These are phyloP conservation scores for Suhomyces atakaporum DNA, from an alignment of 1,139 yeast genomes.

Conservation along the genomic window DNA sequence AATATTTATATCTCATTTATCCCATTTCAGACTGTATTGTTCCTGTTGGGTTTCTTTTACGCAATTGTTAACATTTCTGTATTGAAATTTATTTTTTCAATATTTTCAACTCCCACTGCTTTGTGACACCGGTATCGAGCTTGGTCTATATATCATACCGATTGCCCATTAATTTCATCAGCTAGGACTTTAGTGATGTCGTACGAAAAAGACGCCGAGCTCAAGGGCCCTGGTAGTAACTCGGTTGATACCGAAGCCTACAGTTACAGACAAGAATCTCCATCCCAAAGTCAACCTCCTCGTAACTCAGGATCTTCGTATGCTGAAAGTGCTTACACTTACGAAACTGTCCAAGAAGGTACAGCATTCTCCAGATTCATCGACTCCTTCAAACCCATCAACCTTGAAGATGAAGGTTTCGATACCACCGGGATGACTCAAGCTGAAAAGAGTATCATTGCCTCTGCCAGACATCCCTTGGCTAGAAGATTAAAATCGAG, in stretches of 20 bases:
- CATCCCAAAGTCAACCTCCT: conserved; percentile 3
- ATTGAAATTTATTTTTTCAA: conserved; percentile 8
- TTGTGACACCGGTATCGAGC: not conserved
- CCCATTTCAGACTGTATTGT: not conserved
- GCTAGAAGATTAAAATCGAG: conserved; percentile 30
- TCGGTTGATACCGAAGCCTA: conserved; percentile 17
- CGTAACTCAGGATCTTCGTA: conserved; percentile 10
- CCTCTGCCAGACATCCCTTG: conserved; percentile 28
- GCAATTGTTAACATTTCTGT: conserved; percentile 6
- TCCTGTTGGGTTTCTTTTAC: conserved; percentile 1
- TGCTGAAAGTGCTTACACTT: conserved; percentile 17
- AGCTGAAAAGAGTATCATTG: conserved; percentile 39
- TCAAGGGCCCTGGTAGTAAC: conserved; percentile 17
- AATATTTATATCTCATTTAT: not conserved
- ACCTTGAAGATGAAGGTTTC: conserved; percentile 43
- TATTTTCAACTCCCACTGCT: conserved; percentile 7
- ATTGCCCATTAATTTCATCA: not conserved
- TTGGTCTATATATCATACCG: not conserved
- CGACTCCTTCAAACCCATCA: conserved; percentile 44
- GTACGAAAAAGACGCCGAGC: conserved; percentile 23
- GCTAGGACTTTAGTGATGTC: conserved; percentile 3
- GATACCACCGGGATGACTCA: conserved; percentile 30
- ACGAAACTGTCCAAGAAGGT: conserved; percentile 19
- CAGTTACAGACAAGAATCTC: conserved; percentile 16
- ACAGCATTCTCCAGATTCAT: conserved; percentile 25